Conservation (phyloP, 345 rosid species). For the Mangifera indica region DNA sequence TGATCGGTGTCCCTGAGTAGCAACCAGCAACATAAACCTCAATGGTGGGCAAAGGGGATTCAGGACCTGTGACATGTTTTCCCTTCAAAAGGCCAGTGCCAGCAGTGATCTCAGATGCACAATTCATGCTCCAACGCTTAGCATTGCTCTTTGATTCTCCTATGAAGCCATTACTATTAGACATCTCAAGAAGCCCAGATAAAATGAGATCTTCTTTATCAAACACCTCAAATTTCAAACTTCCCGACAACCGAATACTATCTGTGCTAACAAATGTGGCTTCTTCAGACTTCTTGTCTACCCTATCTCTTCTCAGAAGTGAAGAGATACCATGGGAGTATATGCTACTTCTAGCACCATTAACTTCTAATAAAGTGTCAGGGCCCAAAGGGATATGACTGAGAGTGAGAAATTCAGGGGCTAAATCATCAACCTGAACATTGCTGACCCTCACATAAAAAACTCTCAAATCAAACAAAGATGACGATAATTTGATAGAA, state of each 20-base stretch:
- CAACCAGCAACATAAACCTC: conserved; percentile 88
- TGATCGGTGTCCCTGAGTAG: conserved; percentile 74
- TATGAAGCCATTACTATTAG: conserved; percentile 44
- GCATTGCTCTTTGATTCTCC: conserved; percentile 56
- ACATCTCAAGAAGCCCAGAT: conserved; percentile 73
- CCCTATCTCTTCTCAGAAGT: conserved; percentile 78
- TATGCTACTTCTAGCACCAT: conserved; percentile 57
- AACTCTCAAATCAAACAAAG: conserved; percentile 85
- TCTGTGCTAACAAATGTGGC: conserved; percentile 92
- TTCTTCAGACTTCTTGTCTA: conserved; percentile 73
- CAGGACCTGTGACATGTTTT: conserved; percentile 45
- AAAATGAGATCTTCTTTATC: conserved; percentile 63
- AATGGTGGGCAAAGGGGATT: conserved; percentile 50
- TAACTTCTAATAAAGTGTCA: conserved; percentile 72
- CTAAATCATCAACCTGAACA: conserved; percentile 57
- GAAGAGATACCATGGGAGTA: conserved; percentile 61
- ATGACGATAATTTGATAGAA: conserved; percentile 35
- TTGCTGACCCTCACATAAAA: conserved; percentile 84
- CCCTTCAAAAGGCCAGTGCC: conserved; percentile 68
- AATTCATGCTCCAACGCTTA: conserved; percentile 74
- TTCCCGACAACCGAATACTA: conserved; percentile 70
- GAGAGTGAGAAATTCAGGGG: conserved; percentile 72
- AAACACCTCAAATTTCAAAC: conserved; percentile 77
- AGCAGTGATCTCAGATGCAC: conserved; percentile 55
- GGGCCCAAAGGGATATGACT: conserved; percentile 73